Evolutionary conservation across 192 early-diverging fungal genomes (phyloP).

Genomic region (Podila horticola): DNA sequence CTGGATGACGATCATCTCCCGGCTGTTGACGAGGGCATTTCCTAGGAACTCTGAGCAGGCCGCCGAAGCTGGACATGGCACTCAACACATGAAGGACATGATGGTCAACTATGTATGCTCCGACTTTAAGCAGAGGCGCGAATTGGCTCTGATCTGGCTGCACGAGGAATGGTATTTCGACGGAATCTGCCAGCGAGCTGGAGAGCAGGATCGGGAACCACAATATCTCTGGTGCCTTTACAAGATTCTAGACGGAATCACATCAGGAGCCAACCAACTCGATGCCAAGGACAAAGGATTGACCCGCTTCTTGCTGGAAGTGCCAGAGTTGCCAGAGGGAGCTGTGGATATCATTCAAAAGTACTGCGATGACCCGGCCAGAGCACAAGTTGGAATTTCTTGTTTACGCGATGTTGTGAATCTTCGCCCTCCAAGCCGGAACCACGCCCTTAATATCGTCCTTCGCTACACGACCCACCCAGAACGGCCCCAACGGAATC

Average conservation of each 20-base stretch:
- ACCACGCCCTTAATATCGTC: constrained; percentile 27
- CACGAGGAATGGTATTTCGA: constrained; percentile 74
- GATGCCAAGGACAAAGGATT: constrained; percentile 77
- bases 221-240: constrained; percentile 46
- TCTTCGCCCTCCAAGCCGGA: constrained; percentile 38
- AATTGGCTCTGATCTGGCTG: constrained; percentile 79
- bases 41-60: constrained; percentile 22
- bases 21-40: constrained; percentile 52
- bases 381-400: constrained; percentile 41
- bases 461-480: constrained; percentile 45
- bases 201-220: constrained; percentile 31
- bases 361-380: constrained; percentile 72
- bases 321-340: constrained; percentile 71
- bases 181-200: constrained; percentile 25
- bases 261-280: constrained; percentile 49
- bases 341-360: constrained; percentile 69
- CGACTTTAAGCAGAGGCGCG: constrained; percentile 73
- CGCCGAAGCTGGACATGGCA: not conserved
- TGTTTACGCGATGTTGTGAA: constrained; percentile 47
- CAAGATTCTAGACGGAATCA: constrained; percentile 42
- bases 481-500: constrained; percentile 50
- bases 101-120: constrained; percentile 67
- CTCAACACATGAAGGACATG: constrained; percentile 40
- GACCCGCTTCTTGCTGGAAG: constrained; percentile 80
- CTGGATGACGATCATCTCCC: constrained; percentile 51